These are phyloP conservation scores for Trypanosoma vivax DNA, from an alignment of 208 protist genomes.

Conservation along the genomic window DNA sequence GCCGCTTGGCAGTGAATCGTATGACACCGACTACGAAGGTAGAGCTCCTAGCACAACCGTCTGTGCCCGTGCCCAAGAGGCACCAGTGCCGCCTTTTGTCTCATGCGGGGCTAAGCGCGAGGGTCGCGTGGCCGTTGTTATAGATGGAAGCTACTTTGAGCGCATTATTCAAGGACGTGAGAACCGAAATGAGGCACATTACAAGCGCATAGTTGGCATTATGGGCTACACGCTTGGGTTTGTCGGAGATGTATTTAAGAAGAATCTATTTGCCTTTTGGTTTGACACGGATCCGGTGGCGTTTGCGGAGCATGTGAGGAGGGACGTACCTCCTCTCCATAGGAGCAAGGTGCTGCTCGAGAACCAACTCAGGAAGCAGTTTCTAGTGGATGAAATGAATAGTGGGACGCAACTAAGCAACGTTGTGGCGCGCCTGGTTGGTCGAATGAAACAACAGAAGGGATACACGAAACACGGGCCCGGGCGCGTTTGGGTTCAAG, in stretches of 20 bases:
- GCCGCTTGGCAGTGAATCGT: too few relatives aligned
- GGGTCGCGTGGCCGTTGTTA: constrained; percentile 62
- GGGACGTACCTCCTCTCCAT: constrained; percentile 58
- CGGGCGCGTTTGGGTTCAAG: constrained; percentile 77
- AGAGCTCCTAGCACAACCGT: background rate
- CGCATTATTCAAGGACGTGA: constrained; percentile 40
- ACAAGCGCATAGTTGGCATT: constrained; percentile 35
- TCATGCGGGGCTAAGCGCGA: constrained; percentile 20
- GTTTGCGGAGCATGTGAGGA: constrained; percentile 75
- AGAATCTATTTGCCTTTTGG: constrained; percentile 72
- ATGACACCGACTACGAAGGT: background rate
- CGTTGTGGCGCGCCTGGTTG: constrained; percentile 73
- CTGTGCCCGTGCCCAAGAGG: background rate
- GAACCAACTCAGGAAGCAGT: constrained; percentile 37
- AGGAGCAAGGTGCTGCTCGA: constrained; percentile 54
- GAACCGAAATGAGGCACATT: constrained; percentile 39
- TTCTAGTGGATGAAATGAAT: constrained; percentile 81
- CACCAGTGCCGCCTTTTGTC: constrained; percentile 35
- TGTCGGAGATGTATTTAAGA: constrained; percentile 76
- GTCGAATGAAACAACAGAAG: constrained; percentile 73
- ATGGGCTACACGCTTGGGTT: constrained; percentile 64
- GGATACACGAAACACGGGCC: constrained; percentile 67
- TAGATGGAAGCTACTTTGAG: constrained; percentile 86
- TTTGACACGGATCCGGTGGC: constrained; percentile 76
- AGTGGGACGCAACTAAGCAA: constrained; percentile 54